These are phyloP conservation scores for Candida labiduridarum DNA, from an alignment of 1,139 yeast species.

Conservation along the genomic window DNA sequence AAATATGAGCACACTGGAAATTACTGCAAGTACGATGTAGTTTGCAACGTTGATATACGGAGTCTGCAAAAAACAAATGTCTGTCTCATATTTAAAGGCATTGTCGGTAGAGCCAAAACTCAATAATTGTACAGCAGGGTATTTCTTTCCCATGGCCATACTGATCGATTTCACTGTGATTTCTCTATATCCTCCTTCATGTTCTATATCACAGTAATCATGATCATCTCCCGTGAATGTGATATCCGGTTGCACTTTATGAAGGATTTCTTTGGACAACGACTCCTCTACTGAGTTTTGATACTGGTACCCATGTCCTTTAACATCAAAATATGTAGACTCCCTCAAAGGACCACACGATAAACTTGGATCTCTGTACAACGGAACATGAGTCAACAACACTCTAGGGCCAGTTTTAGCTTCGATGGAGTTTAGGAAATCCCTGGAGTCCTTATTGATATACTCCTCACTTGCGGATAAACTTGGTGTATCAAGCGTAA, in stretches of 20 bases:
- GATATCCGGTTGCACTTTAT: constrained; percentile 60
- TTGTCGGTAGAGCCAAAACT: constrained; percentile 28
- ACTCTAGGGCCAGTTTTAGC: constrained; percentile 33
- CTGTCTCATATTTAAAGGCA: constrained; percentile 31
- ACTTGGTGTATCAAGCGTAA: constrained; percentile 49
- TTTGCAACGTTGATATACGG: constrained; percentile 48
- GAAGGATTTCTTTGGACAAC: constrained; percentile 59
- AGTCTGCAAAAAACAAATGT: constrained; percentile 49
- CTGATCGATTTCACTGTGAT: constrained; percentile 58
- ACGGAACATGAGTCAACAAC: constrained; percentile 52
- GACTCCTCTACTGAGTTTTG: constrained; percentile 56
- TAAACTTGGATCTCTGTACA: constrained; percentile 38
- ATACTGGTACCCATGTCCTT: constrained; percentile 52
- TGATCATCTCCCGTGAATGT: constrained; percentile 96
- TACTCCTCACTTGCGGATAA: constrained; percentile 34
- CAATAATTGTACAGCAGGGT: constrained; percentile 57
- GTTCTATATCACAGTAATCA: constrained; percentile 62
- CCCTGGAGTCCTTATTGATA: constrained; percentile 29
- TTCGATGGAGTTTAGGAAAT: constrained; percentile 24
- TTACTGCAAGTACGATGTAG: constrained; percentile 42
- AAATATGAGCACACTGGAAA: constrained; percentile 31
- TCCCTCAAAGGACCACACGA: constrained; percentile 53
- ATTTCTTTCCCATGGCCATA: constrained; percentile 60
- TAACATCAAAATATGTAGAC: constrained; percentile 19
- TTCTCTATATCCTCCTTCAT: constrained; percentile 35